These are phyloP conservation scores for Linum lewisii DNA, from an alignment of 345 rosid genomes.

Conservation along the genomic window DNA sequence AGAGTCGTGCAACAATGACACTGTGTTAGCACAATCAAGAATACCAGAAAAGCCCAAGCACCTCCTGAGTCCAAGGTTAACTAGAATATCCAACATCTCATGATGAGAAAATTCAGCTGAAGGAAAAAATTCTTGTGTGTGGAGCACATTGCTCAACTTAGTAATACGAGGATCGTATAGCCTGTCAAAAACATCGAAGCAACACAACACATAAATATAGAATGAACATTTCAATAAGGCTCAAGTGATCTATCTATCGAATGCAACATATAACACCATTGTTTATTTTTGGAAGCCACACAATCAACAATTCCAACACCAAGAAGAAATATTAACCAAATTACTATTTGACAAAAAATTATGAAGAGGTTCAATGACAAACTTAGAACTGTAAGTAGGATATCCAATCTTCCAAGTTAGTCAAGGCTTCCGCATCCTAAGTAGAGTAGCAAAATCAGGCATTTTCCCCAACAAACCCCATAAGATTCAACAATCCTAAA, in stretches of 20 bases:
- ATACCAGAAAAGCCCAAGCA: constrained; percentile 51
- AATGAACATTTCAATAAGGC: background rate
- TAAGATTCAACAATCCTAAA: background rate
- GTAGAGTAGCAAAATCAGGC: background rate
- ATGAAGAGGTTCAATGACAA: background rate
- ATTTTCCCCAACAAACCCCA: background rate
- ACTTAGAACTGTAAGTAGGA: too few relatives aligned
- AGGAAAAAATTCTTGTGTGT: constrained; percentile 70
- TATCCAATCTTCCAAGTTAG: background rate
- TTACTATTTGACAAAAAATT: too few relatives aligned
- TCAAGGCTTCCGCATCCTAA: background rate
- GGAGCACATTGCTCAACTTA: constrained; percentile 54
- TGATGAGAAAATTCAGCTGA: constrained; percentile 59
- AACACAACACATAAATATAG: constrained; percentile 13
- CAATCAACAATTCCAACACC: too few relatives aligned
- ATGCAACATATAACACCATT: background rate
- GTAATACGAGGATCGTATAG: constrained; percentile 86
- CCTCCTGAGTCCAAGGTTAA: constrained; percentile 63
- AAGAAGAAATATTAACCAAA: too few relatives aligned
- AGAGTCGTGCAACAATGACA: constrained; percentile 50
- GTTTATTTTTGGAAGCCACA: background rate
- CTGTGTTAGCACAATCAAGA: constrained; percentile 79
- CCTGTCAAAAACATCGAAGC: constrained; percentile 42
- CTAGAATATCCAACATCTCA: constrained; percentile 59
- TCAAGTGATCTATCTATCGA: background rate